Evolutionary conservation across 768 basidiomycete species (phyloP).

Genomic region (Phaeotremella skinneri): DNA sequence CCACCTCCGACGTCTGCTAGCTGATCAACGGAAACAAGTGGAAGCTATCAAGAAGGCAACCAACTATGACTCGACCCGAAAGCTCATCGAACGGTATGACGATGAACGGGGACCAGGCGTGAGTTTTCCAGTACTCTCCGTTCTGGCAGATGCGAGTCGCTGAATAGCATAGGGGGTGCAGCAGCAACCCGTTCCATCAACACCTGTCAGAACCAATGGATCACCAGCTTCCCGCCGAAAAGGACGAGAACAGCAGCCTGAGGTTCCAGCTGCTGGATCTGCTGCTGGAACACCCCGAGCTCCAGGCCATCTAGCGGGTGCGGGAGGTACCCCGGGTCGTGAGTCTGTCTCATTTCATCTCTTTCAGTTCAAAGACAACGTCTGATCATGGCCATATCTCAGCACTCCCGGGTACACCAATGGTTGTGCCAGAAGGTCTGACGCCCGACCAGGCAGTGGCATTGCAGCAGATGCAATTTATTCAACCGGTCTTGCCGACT

Average conservation of each 20-base stretch:
- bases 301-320: slow-evolving; percentile 44
- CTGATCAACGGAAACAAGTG: slow-evolving; percentile 76
- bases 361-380: not conserved
- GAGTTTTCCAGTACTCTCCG: not conserved
- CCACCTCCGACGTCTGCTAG: slow-evolving; percentile 68
- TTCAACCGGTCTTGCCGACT: slow-evolving; percentile 48
- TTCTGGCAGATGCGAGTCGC: not conserved
- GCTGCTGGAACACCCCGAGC: slow-evolving; percentile 37
- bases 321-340: slow-evolving; percentile 43
- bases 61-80: slow-evolving; percentile 88
- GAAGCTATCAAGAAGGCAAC: slow-evolving; percentile 98
- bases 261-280: not conserved
- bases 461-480: slow-evolving; percentile 38
- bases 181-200: slow-evolving; percentile 4
- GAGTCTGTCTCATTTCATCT: slow-evolving; percentile 8
- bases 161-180: not conserved
- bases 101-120: slow-evolving; percentile 50
- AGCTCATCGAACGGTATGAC: slow-evolving; percentile 85
- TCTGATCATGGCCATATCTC: not conserved
- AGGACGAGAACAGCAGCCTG: slow-evolving; percentile 1
- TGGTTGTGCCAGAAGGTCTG: slow-evolving; percentile 31
- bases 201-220: slow-evolving; percentile 6
- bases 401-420: slow-evolving; percentile 14
- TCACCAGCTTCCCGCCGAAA: not conserved
- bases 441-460: slow-evolving; percentile 45